Conservation (phyloP, 2,329 filamentous ascomycete genomes). For the Diaporthe vexans region DNA sequence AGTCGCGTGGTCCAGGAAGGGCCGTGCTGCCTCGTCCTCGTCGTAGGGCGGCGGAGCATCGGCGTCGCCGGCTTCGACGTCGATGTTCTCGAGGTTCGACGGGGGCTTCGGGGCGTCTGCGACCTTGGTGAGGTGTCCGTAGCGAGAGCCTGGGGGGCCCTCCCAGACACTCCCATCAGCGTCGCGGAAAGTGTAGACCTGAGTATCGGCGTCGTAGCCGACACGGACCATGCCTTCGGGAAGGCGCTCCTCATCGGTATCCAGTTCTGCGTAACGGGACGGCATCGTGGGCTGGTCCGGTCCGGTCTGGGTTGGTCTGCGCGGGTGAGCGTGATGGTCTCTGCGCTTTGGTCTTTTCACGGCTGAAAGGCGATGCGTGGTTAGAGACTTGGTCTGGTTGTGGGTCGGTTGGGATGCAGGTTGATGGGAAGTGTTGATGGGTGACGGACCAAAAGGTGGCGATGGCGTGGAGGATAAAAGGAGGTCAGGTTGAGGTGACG, state of each 20-base stretch:
- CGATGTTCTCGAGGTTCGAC: constrained; percentile 34
- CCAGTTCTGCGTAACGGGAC: constrained; percentile 41
- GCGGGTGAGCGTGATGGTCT: background rate
- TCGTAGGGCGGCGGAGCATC: constrained; percentile 45
- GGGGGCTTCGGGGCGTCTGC: constrained; percentile 47
- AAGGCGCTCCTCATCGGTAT: constrained; percentile 59
- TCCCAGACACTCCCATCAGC: constrained; percentile 59
- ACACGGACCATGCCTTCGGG: constrained; percentile 63
- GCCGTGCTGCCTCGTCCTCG: constrained; percentile 41
- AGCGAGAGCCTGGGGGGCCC: constrained; percentile 59
- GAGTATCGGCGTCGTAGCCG: constrained; percentile 64
- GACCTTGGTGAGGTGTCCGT: constrained; percentile 60
- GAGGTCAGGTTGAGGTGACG: constrained; percentile 20
- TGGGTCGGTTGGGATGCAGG: background rate
- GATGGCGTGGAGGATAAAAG: constrained; percentile 2
- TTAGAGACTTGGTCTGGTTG: background rate
- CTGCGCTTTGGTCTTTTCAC: background rate
- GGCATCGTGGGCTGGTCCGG: constrained; percentile 39
- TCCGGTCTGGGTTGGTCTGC: background rate
- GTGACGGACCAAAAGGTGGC: constrained; percentile 6
- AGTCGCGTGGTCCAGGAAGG: constrained; percentile 30
- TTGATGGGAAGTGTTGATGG: constrained; percentile 10
- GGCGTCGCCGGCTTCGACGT: constrained; percentile 40
- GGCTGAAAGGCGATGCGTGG: background rate
- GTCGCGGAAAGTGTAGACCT: constrained; percentile 63